Evolutionary conservation across 805 yeast genomes (phyloP).

Genomic region (Trichomonascus vanleenenianus): DNA sequence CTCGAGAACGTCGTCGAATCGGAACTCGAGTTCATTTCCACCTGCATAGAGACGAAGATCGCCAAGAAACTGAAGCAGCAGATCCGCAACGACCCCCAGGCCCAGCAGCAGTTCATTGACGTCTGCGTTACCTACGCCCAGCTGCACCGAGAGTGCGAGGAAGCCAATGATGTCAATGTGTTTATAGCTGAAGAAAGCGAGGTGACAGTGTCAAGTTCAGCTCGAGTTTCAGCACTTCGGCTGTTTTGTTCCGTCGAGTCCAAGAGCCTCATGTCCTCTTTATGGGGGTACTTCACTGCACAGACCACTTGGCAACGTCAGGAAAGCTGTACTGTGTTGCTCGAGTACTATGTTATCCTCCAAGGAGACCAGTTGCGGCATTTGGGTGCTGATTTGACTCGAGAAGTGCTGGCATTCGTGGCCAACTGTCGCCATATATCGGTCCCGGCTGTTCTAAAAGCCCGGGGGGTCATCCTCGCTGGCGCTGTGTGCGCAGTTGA

Average conservation of each 20-base stretch:
- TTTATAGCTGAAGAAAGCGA: constrained; percentile 74
- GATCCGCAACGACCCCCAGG: too few relatives aligned
- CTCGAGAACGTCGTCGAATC: too few relatives aligned
- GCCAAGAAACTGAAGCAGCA: too few relatives aligned
- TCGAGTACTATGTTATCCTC: constrained; percentile 2
- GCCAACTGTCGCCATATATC: not conserved
- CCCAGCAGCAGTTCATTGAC: too few relatives aligned
- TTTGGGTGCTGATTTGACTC: not conserved
- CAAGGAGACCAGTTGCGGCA: constrained; percentile 1
- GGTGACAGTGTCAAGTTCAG: constrained; percentile 43
- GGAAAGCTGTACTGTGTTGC: constrained; percentile 5
- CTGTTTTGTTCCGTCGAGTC: constrained; percentile 31
- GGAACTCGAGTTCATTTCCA: too few relatives aligned
- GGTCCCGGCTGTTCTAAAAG: constrained; percentile 4
- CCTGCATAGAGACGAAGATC: too few relatives aligned
- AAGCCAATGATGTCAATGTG: constrained; percentile 55
- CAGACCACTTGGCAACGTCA: constrained; percentile 1
- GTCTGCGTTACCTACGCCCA: constrained; percentile 1
- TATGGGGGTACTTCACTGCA: constrained; percentile 27
- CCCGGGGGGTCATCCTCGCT: constrained; percentile 19
- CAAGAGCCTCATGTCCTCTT: constrained; percentile 23
- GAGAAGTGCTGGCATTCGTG: not conserved
- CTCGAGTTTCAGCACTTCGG: constrained; percentile 57
- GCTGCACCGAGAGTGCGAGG: constrained; percentile 21
- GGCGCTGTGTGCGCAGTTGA: constrained; percentile 13